phyloP scores from a whole-genome alignment of 371 early-diverging fungal species.

The Saksenaea oblongispora region DNA sequence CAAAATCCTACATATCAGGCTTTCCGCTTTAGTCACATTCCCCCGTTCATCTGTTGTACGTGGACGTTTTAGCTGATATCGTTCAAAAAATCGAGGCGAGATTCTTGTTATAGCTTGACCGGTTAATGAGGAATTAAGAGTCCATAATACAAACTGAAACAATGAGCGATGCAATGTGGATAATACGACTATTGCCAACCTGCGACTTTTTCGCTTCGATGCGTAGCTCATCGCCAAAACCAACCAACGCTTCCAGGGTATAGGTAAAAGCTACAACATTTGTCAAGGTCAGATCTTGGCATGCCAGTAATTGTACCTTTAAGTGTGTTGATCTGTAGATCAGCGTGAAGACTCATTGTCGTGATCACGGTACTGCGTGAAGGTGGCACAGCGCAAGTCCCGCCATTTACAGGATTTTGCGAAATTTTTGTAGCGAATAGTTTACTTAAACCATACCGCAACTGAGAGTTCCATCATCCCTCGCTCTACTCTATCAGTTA shows the following conservation, averaged over 20 bases:
- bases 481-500: too few species aligned
- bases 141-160: constrained; percentile 19
- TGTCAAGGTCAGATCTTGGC: too few species aligned
- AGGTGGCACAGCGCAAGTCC: too few species aligned
- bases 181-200: constrained; percentile 14
- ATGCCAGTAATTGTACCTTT: too few species aligned
- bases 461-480: too few species aligned
- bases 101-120: constrained; percentile 25
- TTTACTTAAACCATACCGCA: too few species aligned
- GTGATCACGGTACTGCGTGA: too few species aligned
- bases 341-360: too few species aligned
- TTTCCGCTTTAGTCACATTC: constrained; percentile 11
- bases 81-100: constrained; percentile 24
- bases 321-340: too few species aligned
- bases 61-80: constrained; percentile 16
- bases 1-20: constrained; percentile 14
- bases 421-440: too few species aligned
- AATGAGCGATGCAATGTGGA: background rate
- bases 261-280: constrained; percentile 14
- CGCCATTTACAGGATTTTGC: too few species aligned
- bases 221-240: constrained; percentile 25
- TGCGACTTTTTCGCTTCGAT: constrained; percentile 25
- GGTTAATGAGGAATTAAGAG: constrained; percentile 21
- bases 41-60: background rate
- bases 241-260: constrained; percentile 17